Conservation (phyloP, 2,329 filamentous ascomycete species). For the Aspergillus costaricaensis region DNA sequence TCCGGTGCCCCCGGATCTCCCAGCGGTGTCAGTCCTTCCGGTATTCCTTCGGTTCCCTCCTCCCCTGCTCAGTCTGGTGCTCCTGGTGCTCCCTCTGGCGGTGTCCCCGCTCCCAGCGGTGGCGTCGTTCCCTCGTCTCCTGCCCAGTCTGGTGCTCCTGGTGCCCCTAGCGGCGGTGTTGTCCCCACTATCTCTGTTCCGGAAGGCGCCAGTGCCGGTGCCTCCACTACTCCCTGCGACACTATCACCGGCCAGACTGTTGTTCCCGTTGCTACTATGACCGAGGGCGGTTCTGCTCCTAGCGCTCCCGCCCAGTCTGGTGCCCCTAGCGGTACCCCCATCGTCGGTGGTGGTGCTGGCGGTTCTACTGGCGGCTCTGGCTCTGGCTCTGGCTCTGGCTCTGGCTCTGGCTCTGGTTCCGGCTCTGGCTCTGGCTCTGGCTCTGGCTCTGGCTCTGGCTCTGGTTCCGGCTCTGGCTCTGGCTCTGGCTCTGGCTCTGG, state of each 20-base stretch:
- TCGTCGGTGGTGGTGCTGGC: slow-evolving; percentile 19
- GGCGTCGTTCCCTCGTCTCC: slow-evolving; percentile 16
- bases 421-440: slow-evolving; percentile 13
- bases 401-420: slow-evolving; percentile 11
- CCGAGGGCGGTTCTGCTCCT: slow-evolving; percentile 12
- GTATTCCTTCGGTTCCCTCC: slow-evolving; percentile 11
- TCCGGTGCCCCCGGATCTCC: neutral
- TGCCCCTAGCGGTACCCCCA: slow-evolving; percentile 14
- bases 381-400: neutral
- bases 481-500: no score
- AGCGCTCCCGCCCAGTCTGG: slow-evolving; percentile 14
- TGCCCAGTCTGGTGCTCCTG: neutral
- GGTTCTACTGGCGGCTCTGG: slow-evolving; percentile 11
- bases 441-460: slow-evolving; percentile 7
- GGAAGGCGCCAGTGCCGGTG: slow-evolving; percentile 2
- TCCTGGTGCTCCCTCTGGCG: neutral
- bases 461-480: neutral
- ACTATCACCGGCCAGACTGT: slow-evolving; percentile 8
- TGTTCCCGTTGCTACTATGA: slow-evolving; percentile 7
- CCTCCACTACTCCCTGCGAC: slow-evolving; percentile 5
- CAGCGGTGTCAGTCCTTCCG: slow-evolving; percentile 8
- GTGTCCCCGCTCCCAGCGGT: neutral
- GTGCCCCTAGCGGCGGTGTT: neutral
- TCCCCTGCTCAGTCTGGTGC: slow-evolving; percentile 12
- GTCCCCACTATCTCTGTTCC: slow-evolving; percentile 12